Evolutionary conservation across 2,329 filamentous ascomycete genomes (phyloP).

Genomic region (Monilinia fructicola): DNA sequence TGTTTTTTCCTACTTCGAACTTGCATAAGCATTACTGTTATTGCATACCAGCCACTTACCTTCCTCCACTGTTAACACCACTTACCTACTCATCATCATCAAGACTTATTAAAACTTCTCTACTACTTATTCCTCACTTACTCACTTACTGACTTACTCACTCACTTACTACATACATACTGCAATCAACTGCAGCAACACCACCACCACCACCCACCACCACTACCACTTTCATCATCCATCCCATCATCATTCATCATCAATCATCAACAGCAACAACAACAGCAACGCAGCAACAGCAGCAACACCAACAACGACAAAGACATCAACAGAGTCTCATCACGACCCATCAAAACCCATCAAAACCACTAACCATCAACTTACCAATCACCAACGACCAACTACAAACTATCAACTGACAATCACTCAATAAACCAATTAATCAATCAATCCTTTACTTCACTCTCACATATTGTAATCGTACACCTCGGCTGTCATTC

Average conservation of each 20-base stretch:
- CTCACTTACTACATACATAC: background rate
- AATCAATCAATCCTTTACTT: background rate
- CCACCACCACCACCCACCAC: background rate
- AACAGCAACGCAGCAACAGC: too few species aligned
- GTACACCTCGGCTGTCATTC: background rate
- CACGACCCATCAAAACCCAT: background rate
- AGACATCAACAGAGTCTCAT: too few species aligned
- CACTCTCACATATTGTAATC: conserved; percentile 6
- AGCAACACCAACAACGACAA: too few species aligned
- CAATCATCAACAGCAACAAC: too few species aligned
- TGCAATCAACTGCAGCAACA: conserved; percentile 16
- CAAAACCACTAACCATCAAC: background rate
- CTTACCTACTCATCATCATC: background rate
- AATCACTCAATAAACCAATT: background rate
- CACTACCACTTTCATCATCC: background rate
- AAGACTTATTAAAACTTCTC: too few species aligned
- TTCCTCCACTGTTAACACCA: too few species aligned
- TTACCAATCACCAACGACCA: background rate
- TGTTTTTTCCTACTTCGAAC: background rate
- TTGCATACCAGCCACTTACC: background rate
- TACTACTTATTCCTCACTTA: too few species aligned
- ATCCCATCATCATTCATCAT: too few species aligned
- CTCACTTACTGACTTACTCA: too few species aligned
- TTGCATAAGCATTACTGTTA: conserved; percentile 18
- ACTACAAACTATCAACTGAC: background rate